Conservation (phyloP, 2,329 filamentous ascomycete species). For the Penicillium sp. region DNA sequence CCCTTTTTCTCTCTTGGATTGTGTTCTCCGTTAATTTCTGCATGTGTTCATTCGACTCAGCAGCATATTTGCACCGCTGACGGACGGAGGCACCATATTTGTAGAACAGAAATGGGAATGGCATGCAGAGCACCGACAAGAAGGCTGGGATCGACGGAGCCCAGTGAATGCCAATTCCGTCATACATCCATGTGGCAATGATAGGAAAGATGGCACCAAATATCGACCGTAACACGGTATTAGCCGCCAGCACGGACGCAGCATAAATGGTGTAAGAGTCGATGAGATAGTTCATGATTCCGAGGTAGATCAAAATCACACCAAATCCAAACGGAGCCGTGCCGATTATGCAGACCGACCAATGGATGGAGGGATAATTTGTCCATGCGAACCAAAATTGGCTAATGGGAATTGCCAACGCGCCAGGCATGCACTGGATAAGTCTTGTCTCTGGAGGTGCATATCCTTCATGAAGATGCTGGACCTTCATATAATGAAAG, state of each 20-base stretch:
- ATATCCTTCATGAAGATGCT: conserved; percentile 5
- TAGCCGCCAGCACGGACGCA: conserved; percentile 41
- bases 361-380: conserved; percentile 12
- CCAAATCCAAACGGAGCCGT: conserved; percentile 34
- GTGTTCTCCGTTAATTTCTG: too few relatives aligned
- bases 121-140: conserved; percentile 40
- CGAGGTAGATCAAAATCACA: conserved; percentile 37
- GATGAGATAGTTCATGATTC: conserved; percentile 40
- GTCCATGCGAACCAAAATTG: conserved; percentile 18
- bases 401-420: conserved; percentile 4
- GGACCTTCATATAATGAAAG: too few relatives aligned
- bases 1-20: too few relatives aligned
- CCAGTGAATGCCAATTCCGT: conserved; percentile 46
- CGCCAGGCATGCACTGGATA: conserved; percentile 7
- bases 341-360: background rate
- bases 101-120: conserved; percentile 44
- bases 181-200: conserved; percentile 45
- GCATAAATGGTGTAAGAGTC: conserved; percentile 42
- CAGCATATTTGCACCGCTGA: conserved; percentile 39
- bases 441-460: conserved; percentile 6
- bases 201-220: conserved; percentile 47
- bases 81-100: conserved; percentile 37
- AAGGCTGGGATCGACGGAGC: conserved; percentile 45
- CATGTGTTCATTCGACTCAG: too few relatives aligned
- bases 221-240: conserved; percentile 44